Evolutionary conservation across 2,329 filamentous ascomycete genomes (phyloP).

Genomic region (Fusarium sp.): DNA sequence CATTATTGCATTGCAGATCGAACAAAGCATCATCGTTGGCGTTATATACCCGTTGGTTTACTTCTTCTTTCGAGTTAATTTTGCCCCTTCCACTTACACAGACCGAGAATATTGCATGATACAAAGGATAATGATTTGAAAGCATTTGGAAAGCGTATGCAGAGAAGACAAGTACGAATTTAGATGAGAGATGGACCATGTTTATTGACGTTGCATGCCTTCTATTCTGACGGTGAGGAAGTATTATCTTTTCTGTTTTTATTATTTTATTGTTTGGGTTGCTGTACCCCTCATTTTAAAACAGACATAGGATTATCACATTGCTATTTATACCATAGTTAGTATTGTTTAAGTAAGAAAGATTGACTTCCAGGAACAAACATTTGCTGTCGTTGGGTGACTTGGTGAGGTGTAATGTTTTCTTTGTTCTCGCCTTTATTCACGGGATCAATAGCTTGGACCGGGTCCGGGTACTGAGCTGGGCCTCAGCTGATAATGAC

Average conservation of each 20-base stretch:
- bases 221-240: slow-evolving; percentile 31
- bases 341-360: slow-evolving; percentile 29
- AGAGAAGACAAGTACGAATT: slow-evolving; percentile 38
- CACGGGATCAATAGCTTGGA: slow-evolving; percentile 1
- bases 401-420: slow-evolving; percentile 18
- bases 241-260: slow-evolving; percentile 14
- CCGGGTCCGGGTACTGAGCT: background rate
- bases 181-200: slow-evolving; percentile 41
- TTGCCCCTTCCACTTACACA: slow-evolving; percentile 26
- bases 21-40: slow-evolving; percentile 52
- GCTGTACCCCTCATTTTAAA: slow-evolving; percentile 14
- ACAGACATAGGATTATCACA: slow-evolving; percentile 33
- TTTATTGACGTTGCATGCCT: slow-evolving; percentile 26
- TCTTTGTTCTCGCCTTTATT: slow-evolving; percentile 34
- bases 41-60: slow-evolving; percentile 55
- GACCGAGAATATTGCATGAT: slow-evolving; percentile 33
- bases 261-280: slow-evolving; percentile 4
- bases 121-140: slow-evolving; percentile 47
- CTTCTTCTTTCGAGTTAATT: slow-evolving; percentile 31
- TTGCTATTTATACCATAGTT: slow-evolving; percentile 36
- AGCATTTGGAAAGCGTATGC: slow-evolving; percentile 39
- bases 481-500: background rate
- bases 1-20: slow-evolving; percentile 43
- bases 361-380: slow-evolving; percentile 12
- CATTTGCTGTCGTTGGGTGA: slow-evolving; percentile 2